phyloP scores from a whole-genome alignment of 768 basidiomycete genomes.

The Mycena polygramma region DNA sequence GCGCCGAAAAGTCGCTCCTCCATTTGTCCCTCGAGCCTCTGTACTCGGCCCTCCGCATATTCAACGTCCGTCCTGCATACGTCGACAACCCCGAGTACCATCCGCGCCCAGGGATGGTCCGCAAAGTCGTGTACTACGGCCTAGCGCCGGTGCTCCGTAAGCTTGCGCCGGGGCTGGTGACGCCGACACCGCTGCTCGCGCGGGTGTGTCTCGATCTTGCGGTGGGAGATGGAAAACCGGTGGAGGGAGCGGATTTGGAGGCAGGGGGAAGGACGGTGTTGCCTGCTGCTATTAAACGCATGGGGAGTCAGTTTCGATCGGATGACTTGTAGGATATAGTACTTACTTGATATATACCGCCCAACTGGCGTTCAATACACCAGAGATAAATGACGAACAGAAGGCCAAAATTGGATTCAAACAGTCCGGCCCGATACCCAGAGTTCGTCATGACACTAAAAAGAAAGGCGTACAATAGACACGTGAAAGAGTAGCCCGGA shows the following conservation, averaged over 20 bases:
- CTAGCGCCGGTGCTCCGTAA: conserved; percentile 10
- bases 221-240: not conserved
- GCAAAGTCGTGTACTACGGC: not conserved
- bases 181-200: conserved; percentile 1
- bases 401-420: too few relatives aligned
- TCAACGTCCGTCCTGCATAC: conserved; percentile 20
- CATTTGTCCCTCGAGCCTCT: not conserved
- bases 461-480: too few relatives aligned
- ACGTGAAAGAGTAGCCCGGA: too few relatives aligned
- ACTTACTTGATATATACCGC: too few relatives aligned
- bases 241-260: not conserved
- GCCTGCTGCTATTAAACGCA: not conserved
- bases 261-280: conserved; percentile 10
- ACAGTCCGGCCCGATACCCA: too few relatives aligned
- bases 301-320: not conserved
- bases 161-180: not conserved
- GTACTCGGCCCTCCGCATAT: conserved; percentile 6
- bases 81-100: conserved; percentile 7
- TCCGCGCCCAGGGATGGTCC: not conserved
- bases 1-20: conserved; percentile 6
- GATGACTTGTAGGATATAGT: too few relatives aligned
- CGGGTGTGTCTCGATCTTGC: conserved; percentile 10
- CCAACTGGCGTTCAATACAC: too few relatives aligned
- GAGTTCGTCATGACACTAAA: too few relatives aligned
- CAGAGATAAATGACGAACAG: too few relatives aligned